phyloP scores from a whole-genome alignment of 2,329 filamentous ascomycete genomes.

The Leptographium flavum region DNA sequence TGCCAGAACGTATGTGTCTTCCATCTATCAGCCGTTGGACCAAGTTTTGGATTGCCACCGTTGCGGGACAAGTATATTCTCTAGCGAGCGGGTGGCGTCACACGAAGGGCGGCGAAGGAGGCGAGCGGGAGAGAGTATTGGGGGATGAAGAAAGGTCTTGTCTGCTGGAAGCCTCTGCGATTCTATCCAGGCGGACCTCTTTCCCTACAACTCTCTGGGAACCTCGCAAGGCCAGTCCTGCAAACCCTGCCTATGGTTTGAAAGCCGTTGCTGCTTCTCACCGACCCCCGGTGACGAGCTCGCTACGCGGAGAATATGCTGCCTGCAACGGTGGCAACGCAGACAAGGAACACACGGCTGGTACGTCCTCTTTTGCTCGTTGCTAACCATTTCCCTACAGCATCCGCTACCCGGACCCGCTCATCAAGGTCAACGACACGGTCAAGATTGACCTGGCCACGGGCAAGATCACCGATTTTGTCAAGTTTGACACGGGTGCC shows the following conservation, averaged over 20 bases:
- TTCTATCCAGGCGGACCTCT: no score
- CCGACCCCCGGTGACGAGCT: background rate
- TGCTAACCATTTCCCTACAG: conserved; percentile 36
- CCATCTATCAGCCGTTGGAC: conserved; percentile 99
- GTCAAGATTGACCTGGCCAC: conserved; percentile 97
- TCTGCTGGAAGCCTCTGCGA: background rate
- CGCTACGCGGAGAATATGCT: background rate
- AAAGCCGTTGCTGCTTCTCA: background rate
- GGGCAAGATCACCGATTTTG: conserved; percentile 96
- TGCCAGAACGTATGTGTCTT: conserved; percentile 99
- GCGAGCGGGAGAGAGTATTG: background rate
- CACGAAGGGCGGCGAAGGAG: background rate
- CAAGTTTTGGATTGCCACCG: conserved; percentile 72
- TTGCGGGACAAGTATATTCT: background rate
- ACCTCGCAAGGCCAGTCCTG: background rate
- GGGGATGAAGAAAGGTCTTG: conserved; percentile 1
- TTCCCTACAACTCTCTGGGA: background rate
- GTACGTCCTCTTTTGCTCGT: conserved; percentile 14
- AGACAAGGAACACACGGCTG: conserved; percentile 9
- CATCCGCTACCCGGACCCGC: conserved; percentile 97
- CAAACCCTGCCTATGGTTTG: background rate
- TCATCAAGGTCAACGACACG: conserved; percentile 99
- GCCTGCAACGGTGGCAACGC: background rate
- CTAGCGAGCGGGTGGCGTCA: background rate
- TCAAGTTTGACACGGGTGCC: conserved; percentile 96